Conservation (phyloP, 306 rosid species). For the Erythrophleum fordii region DNA sequence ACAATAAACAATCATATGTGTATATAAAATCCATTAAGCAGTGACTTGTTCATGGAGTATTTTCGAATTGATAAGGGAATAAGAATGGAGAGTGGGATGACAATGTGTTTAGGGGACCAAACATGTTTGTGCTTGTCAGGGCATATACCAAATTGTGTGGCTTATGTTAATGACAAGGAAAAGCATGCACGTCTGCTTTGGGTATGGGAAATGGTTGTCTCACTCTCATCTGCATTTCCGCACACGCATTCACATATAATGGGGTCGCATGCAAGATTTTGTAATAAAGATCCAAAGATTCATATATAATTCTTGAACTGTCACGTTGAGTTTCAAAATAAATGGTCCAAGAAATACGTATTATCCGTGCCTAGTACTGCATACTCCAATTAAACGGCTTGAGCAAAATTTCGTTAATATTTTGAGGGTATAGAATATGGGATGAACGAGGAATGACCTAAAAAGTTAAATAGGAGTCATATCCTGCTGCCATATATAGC, state of each 20-base stretch:
- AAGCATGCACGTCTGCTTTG: conserved; percentile 3
- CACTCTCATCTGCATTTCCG: conserved; percentile 12
- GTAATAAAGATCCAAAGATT: background rate
- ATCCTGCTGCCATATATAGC: background rate
- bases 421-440: background rate
- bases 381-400: background rate
- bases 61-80: background rate
- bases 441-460: background rate
- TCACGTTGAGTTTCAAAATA: background rate
- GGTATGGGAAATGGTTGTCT: background rate
- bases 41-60: background rate
- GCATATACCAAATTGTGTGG: background rate
- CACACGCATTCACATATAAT: too few species aligned
- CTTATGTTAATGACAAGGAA: conserved; percentile 7
- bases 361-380: background rate
- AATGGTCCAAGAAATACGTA: background rate
- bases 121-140: background rate
- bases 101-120: background rate
- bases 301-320: background rate
- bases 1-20: background rate
- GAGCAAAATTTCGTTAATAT: background rate
- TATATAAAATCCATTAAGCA: background rate
- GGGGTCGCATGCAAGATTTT: conserved; percentile 23
- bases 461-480: background rate
- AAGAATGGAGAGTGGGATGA: background rate